phyloP scores from a whole-genome alignment of 2,329 filamentous ascomycete species.

The Gaeumannomyces tritici region DNA sequence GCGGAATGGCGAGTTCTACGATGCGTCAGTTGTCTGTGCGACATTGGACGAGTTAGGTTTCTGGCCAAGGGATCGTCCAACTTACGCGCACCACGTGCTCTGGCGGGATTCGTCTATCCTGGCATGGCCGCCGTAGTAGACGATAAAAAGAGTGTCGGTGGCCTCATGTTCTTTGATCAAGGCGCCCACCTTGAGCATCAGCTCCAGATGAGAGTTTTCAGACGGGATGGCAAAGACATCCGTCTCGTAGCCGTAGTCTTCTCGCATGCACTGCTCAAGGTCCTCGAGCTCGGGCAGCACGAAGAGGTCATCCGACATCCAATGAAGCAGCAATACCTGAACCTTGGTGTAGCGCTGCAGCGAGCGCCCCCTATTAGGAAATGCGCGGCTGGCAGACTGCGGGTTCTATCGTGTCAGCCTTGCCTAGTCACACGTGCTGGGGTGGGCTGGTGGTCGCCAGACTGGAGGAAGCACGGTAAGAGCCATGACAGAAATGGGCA shows the following conservation, averaged over 20 bases:
- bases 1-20: conserved; percentile 36
- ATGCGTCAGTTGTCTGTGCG: background rate
- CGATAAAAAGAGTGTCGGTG: conserved; percentile 43
- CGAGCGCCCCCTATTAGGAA: conserved; percentile 43
- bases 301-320: conserved; percentile 48
- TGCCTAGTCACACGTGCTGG: background rate
- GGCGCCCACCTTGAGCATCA: conserved; percentile 46
- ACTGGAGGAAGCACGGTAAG: background rate
- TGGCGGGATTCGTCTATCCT: conserved; percentile 50
- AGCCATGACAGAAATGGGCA: background rate
- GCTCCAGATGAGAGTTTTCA: conserved; percentile 46
- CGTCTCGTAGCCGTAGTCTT: conserved; percentile 46
- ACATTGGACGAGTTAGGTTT: background rate
- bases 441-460: background rate
- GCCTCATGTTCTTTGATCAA: conserved; percentile 48
- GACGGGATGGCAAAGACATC: conserved; percentile 49
- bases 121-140: conserved; percentile 52
- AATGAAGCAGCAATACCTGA: conserved; percentile 44
- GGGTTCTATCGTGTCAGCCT: background rate
- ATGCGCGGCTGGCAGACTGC: conserved; percentile 44
- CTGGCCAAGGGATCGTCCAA: background rate
- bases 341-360: conserved; percentile 47
- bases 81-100: conserved; percentile 51
- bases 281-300: conserved; percentile 49
- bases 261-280: conserved; percentile 41